A percentile compares a stretch with the other conserved stretches of the same genome.
phyloP scores from a whole-genome alignment of 2,329 filamentous ascomycete genomes.

The Simplicillium aogashimaense region DNA sequence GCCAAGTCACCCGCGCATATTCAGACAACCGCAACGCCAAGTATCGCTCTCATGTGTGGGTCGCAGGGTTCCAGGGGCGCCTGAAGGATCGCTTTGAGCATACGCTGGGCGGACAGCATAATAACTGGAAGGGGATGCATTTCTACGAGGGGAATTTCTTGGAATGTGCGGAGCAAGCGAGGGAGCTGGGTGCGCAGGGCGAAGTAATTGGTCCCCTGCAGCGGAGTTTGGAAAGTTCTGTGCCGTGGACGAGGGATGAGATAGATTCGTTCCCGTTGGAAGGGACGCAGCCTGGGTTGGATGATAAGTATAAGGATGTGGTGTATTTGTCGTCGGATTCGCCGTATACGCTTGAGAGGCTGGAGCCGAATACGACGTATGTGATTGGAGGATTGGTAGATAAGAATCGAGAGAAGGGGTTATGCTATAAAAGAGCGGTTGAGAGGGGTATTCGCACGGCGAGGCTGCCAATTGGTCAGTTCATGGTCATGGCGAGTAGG shows the following conservation, averaged over 20 bases:
- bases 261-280: conserved; percentile 21
- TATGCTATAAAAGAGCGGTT: conserved; percentile 77
- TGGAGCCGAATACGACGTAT: conserved; percentile 84
- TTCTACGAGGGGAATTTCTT: conserved; percentile 70
- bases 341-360: conserved; percentile 68
- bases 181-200: conserved; percentile 55
- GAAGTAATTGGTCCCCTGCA: conserved; percentile 49
- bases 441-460: conserved; percentile 75
- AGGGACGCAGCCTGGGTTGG: conserved; percentile 19
- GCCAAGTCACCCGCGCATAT: conserved; percentile 81
- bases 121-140: conserved; percentile 67
- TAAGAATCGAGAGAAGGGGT: conserved; percentile 89
- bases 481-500: conserved; percentile 80
- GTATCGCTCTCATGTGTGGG: conserved; percentile 60
- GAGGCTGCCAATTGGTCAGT: conserved; percentile 89
- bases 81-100: conserved; percentile 74
- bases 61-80: conserved; percentile 69
- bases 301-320: conserved; percentile 34
- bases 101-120: conserved; percentile 59
- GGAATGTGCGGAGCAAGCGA: conserved; percentile 54
- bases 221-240: conserved; percentile 17
- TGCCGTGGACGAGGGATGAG: conserved; percentile 21
- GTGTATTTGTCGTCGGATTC: conserved; percentile 91
- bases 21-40: conserved; percentile 68
- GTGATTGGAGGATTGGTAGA: conserved; percentile 92